A percentile compares a stretch with the other conserved stretches of the same genome.
Conservation (phyloP, 108 stramenopile species). For the Cyclotella choctawhatcheeana region DNA sequence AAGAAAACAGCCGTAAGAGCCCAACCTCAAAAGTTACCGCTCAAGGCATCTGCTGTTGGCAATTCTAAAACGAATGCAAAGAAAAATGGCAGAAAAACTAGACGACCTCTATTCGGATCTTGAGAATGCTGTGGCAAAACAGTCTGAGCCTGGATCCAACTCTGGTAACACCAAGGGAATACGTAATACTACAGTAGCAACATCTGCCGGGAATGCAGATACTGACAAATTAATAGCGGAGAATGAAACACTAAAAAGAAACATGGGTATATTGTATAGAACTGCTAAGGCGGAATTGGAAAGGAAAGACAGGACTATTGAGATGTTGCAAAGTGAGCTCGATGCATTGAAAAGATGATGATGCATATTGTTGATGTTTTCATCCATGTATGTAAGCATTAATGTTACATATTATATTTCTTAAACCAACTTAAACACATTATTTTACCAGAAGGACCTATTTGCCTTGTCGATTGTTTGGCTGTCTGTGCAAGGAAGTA, state of each 20-base stretch:
- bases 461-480: conserved; percentile 45
- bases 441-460: conserved; percentile 57
- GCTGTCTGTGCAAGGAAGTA: conserved; percentile 55
- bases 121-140: conserved; percentile 30
- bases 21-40: neutral
- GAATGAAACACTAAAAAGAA: conserved; percentile 50
- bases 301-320: conserved; percentile 48
- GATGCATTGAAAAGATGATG: conserved; percentile 32
- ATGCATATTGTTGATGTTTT: neutral
- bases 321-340: conserved; percentile 40
- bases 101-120: conserved; percentile 47
- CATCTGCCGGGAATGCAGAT: neutral
- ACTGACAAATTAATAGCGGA: conserved; percentile 16
- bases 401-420: neutral
- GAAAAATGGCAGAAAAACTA: conserved; percentile 19
- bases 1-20: neutral
- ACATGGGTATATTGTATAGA: conserved; percentile 49
- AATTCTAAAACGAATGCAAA: neutral
- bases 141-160: neutral
- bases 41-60: neutral
- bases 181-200: neutral
- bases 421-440: neutral
- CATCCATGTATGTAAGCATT: neutral
- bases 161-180: neutral
- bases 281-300: conserved; percentile 55